These are phyloP conservation scores for Dentipellis fragilis DNA, from an alignment of 768 basidiomycete genomes.

Conservation along the genomic window DNA sequence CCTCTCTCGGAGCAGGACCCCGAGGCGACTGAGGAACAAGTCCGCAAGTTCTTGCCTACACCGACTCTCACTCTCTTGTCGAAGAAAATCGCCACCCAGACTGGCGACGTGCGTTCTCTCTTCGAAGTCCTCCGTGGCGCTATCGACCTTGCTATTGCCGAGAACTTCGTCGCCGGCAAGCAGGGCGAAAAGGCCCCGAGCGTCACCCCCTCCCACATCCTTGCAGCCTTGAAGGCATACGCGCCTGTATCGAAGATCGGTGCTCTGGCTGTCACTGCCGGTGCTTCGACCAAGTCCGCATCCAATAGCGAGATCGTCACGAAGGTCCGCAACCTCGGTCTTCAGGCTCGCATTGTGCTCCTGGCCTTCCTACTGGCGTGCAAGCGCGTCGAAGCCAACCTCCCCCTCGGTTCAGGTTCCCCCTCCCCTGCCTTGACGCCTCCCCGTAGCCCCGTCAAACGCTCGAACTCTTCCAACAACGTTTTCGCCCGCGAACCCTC, in stretches of 20 bases:
- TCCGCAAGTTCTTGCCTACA: slow-evolving; percentile 49
- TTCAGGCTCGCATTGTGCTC: slow-evolving; percentile 67
- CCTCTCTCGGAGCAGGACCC: slow-evolving; percentile 30
- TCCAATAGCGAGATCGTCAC: slow-evolving; percentile 49
- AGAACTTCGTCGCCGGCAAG: slow-evolving; percentile 10
- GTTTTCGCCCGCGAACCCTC: slow-evolving; percentile 7
- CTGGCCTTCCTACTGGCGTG: slow-evolving; percentile 55
- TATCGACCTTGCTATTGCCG: slow-evolving; percentile 48
- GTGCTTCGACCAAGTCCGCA: slow-evolving; percentile 11
- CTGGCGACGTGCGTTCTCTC: slow-evolving; percentile 74
- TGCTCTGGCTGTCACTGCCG: slow-evolving; percentile 27
- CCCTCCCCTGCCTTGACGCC: slow-evolving; percentile 17
- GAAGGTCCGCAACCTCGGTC: slow-evolving; percentile 59
- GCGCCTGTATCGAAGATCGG: slow-evolving; percentile 22
- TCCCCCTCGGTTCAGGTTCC: slow-evolving; percentile 35
- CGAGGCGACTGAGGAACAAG: slow-evolving; percentile 7
- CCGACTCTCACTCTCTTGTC: slow-evolving; percentile 61
- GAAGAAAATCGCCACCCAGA: slow-evolving; percentile 72
- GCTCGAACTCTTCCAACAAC: slow-evolving; percentile 25
- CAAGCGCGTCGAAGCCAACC: slow-evolving; percentile 48
- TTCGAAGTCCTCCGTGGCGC: slow-evolving; percentile 76
- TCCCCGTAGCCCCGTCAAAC: slow-evolving; percentile 42
- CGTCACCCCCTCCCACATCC: slow-evolving; percentile 59
- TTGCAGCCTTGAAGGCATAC: slow-evolving; percentile 68
- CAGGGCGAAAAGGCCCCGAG: slow-evolving; percentile 19